Conservation (phyloP, 1,139 yeast species). For the Geotrichum phurueaensis region DNA sequence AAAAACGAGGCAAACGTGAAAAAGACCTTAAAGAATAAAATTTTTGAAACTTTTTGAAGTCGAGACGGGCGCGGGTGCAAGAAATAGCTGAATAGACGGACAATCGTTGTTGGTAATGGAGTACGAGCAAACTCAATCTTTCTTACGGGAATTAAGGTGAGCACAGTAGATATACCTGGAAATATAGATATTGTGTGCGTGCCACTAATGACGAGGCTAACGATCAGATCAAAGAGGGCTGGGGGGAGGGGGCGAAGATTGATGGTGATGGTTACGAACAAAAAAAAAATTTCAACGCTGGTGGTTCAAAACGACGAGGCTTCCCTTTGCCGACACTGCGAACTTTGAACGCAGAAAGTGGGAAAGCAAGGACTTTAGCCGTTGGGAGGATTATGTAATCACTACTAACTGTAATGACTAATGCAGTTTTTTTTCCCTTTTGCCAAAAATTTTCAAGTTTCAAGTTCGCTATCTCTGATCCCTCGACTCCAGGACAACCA, state of each 20-base stretch:
- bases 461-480: not conserved
- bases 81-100: not conserved
- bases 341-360: not conserved
- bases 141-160: not conserved
- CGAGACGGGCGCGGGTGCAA: not conserved
- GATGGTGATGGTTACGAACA: not conserved
- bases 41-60: not conserved
- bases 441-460: not conserved
- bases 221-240: not conserved
- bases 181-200: not conserved
- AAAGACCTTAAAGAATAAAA: slow-evolving; percentile 1
- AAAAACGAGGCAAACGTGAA: slow-evolving; percentile 1
- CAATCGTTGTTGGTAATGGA: not conserved
- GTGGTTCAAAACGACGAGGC: not conserved
- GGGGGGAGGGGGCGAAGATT: not conserved
- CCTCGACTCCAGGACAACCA: not conserved
- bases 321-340: not conserved
- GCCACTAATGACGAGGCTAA: not conserved
- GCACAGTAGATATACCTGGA: not conserved
- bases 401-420: not conserved
- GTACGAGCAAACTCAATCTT: not conserved
- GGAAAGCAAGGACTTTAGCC: not conserved
- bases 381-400: not conserved
- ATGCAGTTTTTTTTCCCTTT: not conserved
- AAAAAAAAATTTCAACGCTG: not conserved